A percentile compares a stretch with the other conserved stretches of the same genome.
phyloP scores from a whole-genome alignment of 192 early-diverging fungal genomes.

The Linnemannia hyalina region DNA sequence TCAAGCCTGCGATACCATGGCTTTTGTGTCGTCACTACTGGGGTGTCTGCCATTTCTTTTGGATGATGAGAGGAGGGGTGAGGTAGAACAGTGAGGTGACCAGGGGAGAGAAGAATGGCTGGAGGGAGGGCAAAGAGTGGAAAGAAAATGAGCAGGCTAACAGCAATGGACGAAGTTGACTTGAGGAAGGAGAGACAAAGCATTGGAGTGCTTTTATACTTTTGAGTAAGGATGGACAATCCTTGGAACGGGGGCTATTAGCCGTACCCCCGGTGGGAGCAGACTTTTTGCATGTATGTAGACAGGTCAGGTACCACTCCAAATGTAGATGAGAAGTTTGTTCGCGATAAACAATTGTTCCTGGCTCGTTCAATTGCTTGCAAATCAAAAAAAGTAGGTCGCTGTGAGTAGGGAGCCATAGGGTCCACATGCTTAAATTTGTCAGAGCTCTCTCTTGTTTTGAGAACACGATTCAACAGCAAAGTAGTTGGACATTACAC shows the following conservation, averaged over 20 bases:
- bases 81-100: neutral
- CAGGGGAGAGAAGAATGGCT: neutral
- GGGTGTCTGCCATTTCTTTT: neutral
- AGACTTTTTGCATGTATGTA: neutral
- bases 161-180: neutral
- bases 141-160: neutral
- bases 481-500: neutral
- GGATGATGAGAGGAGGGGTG: neutral
- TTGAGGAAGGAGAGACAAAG: neutral
- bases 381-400: neutral
- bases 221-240: neutral
- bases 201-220: neutral
- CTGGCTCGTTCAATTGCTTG: neutral
- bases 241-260: neutral
- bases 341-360: neutral
- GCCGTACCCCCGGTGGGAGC: neutral
- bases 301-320: neutral
- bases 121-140: neutral
- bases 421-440: neutral
- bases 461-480: neutral
- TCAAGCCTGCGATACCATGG: slow-evolving; percentile 8
- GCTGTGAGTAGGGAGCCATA: neutral
- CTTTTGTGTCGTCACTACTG: neutral
- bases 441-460: neutral
- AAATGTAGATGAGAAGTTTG: neutral